Base-by-base conservation (phyloP, 108 stramenopile genomes). In the Asterionellopsis glacialis region DNA sequence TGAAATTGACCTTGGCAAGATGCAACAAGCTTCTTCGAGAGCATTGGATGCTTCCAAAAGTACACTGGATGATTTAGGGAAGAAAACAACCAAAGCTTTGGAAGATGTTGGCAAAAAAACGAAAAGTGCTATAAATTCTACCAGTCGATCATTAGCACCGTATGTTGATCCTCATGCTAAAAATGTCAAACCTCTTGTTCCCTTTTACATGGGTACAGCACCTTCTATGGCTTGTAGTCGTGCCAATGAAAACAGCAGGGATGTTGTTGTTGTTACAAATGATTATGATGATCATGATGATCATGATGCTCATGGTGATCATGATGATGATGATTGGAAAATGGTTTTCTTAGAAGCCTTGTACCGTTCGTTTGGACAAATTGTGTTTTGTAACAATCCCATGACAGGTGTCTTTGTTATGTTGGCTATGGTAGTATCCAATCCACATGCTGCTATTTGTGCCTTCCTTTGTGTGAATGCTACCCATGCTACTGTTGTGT, bases 331-430 rank as follows among this genome's bases (percentile, higher is more conserved):
- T 10, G 56, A 38, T 13, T 60, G 22, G 13, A 27, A 43, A 16
- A 44, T 62, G 51, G 0, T 56, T 43, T 10, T 64, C 25, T 1
- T 41, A 0, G 72, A 68, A 63, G 72, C 50, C 11, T 40, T 28
- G 14, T 45, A 49, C 0, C 72, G 72, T 26, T 47, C 54, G 1
- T 73, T 68, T 68, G 67, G 72, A 18, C 41, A 49, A 40, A 67
- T 73, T 14, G 24, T 73, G 13, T 73, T 73, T 50, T 73, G 72
- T 33, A 45, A 73, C 45, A 73, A 73, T 57, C 72, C 72, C 14
- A 41, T 73, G 14, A 64, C 72, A 1, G 72, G 72, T n/a, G 50
- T 43, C 13, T 73, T 68, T 10, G 57, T 68, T 21, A 45, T 22
- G 72, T n/a, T 68, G 40, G 72, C 54, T 11, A 63, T 73, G 25